Conservation (phyloP, 345 rosid species). For the Brassica carinata region DNA sequence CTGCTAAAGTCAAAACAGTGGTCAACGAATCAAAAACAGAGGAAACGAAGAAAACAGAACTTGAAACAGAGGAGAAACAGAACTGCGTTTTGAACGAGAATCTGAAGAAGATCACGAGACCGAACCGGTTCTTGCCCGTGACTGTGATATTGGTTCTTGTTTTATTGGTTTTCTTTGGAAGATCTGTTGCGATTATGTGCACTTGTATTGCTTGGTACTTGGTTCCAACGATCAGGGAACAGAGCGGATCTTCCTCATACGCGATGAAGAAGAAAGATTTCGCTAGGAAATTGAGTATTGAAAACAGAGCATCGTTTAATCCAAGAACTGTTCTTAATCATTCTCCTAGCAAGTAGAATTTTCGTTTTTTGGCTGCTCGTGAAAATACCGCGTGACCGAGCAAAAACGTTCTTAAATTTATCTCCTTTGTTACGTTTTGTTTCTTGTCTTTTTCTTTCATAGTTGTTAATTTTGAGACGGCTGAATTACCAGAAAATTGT, state of each 20-base stretch:
- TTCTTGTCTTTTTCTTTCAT: conserved; percentile 14
- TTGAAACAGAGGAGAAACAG: conserved; percentile 34
- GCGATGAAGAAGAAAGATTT: conserved; percentile 54
- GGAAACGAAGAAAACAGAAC: conserved; percentile 27
- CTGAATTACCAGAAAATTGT: conserved; percentile 22
- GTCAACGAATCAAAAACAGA: conserved; percentile 33
- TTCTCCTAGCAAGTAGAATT: conserved; percentile 24
- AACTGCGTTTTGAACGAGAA: conserved; percentile 34
- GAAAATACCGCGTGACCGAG: conserved; percentile 25
- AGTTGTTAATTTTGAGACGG: conserved; percentile 35
- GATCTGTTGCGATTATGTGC: conserved; percentile 59
- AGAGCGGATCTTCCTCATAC: conserved; percentile 12
- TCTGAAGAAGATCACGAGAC: conserved; percentile 43
- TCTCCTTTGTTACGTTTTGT: not conserved
- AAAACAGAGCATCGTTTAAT: conserved; percentile 39
- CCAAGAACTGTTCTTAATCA: conserved; percentile 34
- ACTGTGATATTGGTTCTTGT: conserved; percentile 54
- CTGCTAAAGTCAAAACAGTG: conserved; percentile 8
- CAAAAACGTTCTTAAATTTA: conserved; percentile 4
- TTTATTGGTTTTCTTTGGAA: conserved; percentile 59
- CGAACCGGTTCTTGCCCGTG: conserved; percentile 53
- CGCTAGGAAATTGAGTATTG: conserved; percentile 44
- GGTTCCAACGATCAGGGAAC: conserved; percentile 50
- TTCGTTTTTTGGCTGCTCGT: conserved; percentile 32
- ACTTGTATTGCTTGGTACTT: conserved; percentile 70